Evolutionary conservation across 257 asterid genomes (phyloP).

Genomic region (Cynanchum wilfordii): DNA sequence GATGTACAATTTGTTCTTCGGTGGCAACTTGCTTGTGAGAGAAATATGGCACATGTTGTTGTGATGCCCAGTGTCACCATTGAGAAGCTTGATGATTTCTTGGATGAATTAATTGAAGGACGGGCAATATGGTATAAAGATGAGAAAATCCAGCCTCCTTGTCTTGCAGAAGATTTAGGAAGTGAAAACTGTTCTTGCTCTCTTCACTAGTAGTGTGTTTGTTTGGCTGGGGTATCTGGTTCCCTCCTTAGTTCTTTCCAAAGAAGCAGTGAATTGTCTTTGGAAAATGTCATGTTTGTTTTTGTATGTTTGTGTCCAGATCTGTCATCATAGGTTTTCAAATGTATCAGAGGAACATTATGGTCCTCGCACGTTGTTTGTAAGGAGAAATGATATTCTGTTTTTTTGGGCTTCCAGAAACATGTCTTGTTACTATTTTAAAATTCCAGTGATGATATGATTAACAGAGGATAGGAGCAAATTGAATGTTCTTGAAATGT

Average conservation of each 20-base stretch:
- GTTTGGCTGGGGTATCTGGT: background rate
- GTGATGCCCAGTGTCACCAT: conserved; percentile 82
- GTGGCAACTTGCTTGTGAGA: conserved; percentile 96
- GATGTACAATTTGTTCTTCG: conserved; percentile 83
- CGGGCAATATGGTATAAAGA: conserved; percentile 65
- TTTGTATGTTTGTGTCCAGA: background rate
- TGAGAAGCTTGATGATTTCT: conserved; percentile 71
- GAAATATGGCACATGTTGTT: conserved; percentile 81
- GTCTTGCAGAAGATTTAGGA: conserved; percentile 82
- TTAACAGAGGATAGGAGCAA: background rate
- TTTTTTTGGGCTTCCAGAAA: background rate
- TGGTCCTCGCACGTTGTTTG: background rate
- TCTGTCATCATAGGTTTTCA: background rate
- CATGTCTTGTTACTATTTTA: background rate
- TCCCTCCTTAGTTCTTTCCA: background rate
- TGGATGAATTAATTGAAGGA: conserved; percentile 55
- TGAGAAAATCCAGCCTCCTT: conserved; percentile 52
- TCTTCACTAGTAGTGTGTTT: conserved; percentile 21
- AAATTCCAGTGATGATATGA: background rate
- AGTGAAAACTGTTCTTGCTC: conserved; percentile 38
- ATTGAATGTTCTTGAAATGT: background rate
- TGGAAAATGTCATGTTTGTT: background rate
- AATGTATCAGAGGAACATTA: background rate
- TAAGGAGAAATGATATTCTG: background rate
- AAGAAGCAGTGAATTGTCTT: background rate